A percentile compares a stretch with the other conserved stretches of the same genome.
Conservation (phyloP, 148 eudicot species). For the Amaranthus hypochondriacus region DNA sequence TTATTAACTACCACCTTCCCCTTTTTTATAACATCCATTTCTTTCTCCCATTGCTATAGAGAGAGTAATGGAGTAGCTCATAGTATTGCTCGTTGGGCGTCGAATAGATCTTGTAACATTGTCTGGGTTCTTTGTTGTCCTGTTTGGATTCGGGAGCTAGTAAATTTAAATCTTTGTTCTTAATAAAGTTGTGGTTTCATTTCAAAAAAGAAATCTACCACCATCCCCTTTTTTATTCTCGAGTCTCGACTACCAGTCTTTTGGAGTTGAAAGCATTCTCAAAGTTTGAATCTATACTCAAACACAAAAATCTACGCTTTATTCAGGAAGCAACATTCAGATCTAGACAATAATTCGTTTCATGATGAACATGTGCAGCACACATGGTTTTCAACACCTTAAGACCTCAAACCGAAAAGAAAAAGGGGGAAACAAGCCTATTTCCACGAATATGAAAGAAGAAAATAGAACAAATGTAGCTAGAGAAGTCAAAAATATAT, state of each 20-base stretch:
- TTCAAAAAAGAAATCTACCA: no score
- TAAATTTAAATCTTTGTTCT: no score
- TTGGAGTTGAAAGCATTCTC: neutral
- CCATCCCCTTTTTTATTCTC: no score
- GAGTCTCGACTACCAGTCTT: neutral
- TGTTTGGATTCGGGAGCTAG: no score
- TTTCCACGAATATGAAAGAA: neutral
- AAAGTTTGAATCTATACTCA: neutral
- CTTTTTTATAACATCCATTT: no score
- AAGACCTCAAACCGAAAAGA: neutral
- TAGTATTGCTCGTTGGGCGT: no score
- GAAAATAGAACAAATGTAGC: constrained; percentile 33
- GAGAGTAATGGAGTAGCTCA: no score
- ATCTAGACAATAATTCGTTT: neutral
- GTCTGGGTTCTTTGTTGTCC: no score
- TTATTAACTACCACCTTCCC: no score
- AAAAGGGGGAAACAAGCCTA: neutral
- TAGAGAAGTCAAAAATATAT: constrained; percentile 96
- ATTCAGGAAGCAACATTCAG: neutral
- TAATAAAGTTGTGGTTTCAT: no score
- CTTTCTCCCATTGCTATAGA: no score
- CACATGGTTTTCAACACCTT: neutral
- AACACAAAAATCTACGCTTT: neutral
- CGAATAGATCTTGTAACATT: no score
- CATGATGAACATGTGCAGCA: neutral